phyloP scores from a whole-genome alignment of 768 basidiomycete genomes.

The Omphalotus guepiniiformis region DNA sequence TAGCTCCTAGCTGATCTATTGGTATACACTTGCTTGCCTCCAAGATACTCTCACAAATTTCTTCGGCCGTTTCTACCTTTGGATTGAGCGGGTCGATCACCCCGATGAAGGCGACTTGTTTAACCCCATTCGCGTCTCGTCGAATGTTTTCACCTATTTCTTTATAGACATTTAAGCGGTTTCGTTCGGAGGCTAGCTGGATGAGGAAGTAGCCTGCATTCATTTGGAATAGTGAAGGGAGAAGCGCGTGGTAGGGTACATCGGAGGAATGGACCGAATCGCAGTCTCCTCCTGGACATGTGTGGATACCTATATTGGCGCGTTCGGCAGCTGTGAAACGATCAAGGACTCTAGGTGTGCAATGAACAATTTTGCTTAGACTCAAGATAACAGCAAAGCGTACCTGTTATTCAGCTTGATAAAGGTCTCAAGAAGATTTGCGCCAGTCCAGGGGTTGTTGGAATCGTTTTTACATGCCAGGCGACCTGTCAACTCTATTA shows the following conservation, averaged over 20 bases:
- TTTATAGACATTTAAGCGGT: not conserved
- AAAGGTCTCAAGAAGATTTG: constrained; percentile 3
- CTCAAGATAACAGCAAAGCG: not conserved
- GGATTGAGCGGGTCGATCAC: constrained; percentile 5
- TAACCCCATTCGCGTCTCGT: constrained; percentile 5
- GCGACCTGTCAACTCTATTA: not conserved
- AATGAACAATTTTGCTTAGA: not conserved
- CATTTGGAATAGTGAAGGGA: constrained; percentile 1
- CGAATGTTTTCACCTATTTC: constrained; percentile 7
- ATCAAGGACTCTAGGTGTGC: not conserved
- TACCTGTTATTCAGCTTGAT: constrained; percentile 4
- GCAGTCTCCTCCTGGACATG: constrained; percentile 7
- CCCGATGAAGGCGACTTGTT: constrained; percentile 7
- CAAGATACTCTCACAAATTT: not conserved
- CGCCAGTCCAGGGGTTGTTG: constrained; percentile 5
- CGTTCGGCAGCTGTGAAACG: constrained; percentile 5
- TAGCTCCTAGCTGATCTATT: constrained; percentile 5
- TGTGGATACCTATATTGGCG: constrained; percentile 5
- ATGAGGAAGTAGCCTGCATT: constrained; percentile 10
- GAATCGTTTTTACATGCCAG: constrained; percentile 6
- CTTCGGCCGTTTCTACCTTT: not conserved
- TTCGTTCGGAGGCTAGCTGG: constrained; percentile 3
- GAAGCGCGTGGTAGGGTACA: constrained; percentile 5
- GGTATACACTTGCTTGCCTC: constrained; percentile 8
- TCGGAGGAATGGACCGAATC: constrained; percentile 6